These are phyloP conservation scores for Cutaneotrichosporon sp. DNA, from an alignment of 1,284 basidiomycete species.

Conservation along the genomic window DNA sequence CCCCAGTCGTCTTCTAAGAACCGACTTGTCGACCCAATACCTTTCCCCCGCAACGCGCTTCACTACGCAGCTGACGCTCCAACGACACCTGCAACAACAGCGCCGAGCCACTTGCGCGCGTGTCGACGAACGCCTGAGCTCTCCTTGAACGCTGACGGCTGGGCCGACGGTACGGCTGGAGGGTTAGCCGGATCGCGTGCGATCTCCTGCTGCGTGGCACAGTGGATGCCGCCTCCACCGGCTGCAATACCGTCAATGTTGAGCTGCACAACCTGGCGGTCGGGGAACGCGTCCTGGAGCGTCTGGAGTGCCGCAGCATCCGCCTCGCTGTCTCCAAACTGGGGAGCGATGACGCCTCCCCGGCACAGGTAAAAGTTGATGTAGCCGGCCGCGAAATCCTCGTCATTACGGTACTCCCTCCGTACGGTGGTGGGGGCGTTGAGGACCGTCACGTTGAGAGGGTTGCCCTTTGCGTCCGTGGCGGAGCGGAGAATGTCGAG, in stretches of 20 bases:
- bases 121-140: not conserved
- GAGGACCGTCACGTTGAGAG: constrained; percentile 8
- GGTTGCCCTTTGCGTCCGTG: constrained; percentile 6
- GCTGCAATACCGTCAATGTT: constrained; percentile 12
- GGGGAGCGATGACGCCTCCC: constrained; percentile 6
- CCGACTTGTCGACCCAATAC: no score
- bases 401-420: not conserved
- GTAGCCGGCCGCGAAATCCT: constrained; percentile 26
- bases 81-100: not conserved
- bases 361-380: constrained; percentile 14
- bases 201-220: constrained; percentile 16
- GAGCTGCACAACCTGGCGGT: constrained; percentile 10
- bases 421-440: not conserved
- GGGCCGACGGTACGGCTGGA: not conserved
- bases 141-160: not conserved
- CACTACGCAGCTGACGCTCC: not conserved
- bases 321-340: constrained; percentile 13
- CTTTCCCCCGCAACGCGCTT: not conserved
- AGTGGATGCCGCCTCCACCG: constrained; percentile 18
- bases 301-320: not conserved
- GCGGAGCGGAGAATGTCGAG: constrained; percentile 13
- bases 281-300: constrained; percentile 6
- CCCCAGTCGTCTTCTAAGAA: no score
- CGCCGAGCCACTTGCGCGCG: not conserved
- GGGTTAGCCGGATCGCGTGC: not conserved